Base-by-base conservation (phyloP, 108 stramenopile species). In the Seminavis robusta region DNA sequence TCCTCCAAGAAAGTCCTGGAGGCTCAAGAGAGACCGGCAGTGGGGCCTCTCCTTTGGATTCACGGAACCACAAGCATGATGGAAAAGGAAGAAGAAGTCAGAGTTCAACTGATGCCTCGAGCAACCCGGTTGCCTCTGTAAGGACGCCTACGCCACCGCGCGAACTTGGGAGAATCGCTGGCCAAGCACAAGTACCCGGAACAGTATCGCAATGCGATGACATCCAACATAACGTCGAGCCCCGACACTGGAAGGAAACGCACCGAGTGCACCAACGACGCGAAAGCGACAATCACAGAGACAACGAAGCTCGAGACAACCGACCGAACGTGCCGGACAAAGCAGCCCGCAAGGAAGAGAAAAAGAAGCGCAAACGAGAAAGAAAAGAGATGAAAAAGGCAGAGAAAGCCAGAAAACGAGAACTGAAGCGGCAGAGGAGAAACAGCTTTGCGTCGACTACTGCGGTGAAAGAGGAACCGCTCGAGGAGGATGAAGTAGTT, bases 281-380 rank as follows among this genome's bases (percentile, higher is more conserved):
- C 4, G 34, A 52, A 57, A 17, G 43, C 28, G 11, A 32, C 17
- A 27, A 56, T 61, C 47, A 37, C 33, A 36, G 45, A 60, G 41
- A 60, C 59, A n/a, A 54, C 31, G 49, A 63, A 63, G 34, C 30
- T 33, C 31, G 57, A 50, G 17, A 44, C 29, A 41, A 17, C 51
- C 27, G 21, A 38, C 8, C 65, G 60, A 37, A 37, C 24, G 24
- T 46, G 65, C 17, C 43, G 29, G 28, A 49, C 19, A 63, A 63
- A 43, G 27, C 21, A 56, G 24, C 28, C 30, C 30, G 27, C 30
- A 60, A 42, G 29, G 24, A 49, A 57, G 37, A 30, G 15, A 64
- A 52, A 43, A 48, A 62, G 58, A 61, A 61, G 42, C 44, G 51
- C 21, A 63, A 53, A 39, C 47, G 41, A 4, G 52, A 23, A 29